phyloP scores from a whole-genome alignment of 2,329 filamentous ascomycete species.

The Bipolaris zeicola region DNA sequence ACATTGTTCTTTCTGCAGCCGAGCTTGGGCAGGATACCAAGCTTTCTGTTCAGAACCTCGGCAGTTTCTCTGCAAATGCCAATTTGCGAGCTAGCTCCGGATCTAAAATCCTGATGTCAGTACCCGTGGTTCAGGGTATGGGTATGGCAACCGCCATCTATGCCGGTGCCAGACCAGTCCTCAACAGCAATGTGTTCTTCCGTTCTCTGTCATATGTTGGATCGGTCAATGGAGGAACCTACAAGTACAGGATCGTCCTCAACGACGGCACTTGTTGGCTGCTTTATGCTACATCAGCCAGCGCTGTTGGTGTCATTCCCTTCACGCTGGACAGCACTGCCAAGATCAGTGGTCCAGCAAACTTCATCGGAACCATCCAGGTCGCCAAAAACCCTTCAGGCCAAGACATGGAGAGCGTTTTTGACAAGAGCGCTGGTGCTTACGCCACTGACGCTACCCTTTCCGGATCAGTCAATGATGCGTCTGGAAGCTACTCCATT shows the following conservation, averaged over 20 bases:
- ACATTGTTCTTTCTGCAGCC: slow-evolving; percentile 76
- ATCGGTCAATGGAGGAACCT: slow-evolving; percentile 48
- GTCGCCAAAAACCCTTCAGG: slow-evolving; percentile 75
- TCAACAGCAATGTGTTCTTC: slow-evolving; percentile 80
- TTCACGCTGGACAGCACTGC: slow-evolving; percentile 71
- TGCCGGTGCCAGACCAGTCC: slow-evolving; percentile 68
- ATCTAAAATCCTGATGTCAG: slow-evolving; percentile 66
- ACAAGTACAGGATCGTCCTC: slow-evolving; percentile 29
- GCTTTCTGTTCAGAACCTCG: slow-evolving; percentile 58
- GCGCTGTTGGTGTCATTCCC: slow-evolving; percentile 62
- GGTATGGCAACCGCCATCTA: slow-evolving; percentile 83
- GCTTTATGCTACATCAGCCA: slow-evolving; percentile 72
- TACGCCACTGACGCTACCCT: slow-evolving; percentile 68
- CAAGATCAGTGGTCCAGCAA: slow-evolving; percentile 66
- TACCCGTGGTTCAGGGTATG: slow-evolving; percentile 89
- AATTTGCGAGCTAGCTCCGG: slow-evolving; percentile 60
- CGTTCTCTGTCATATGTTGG: slow-evolving; percentile 59
- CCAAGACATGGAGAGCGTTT: slow-evolving; percentile 65
- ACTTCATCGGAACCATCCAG: slow-evolving; percentile 80
- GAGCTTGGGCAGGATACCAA: slow-evolving; percentile 70
- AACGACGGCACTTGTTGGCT: slow-evolving; percentile 73
- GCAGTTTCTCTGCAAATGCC: slow-evolving; percentile 67
- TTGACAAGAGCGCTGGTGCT: slow-evolving; percentile 77
- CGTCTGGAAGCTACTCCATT: slow-evolving; percentile 73
- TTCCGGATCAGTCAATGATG: slow-evolving; percentile 51